phyloP scores from a whole-genome alignment of 305 asterid species.

The Fraxinus angustifolia region DNA sequence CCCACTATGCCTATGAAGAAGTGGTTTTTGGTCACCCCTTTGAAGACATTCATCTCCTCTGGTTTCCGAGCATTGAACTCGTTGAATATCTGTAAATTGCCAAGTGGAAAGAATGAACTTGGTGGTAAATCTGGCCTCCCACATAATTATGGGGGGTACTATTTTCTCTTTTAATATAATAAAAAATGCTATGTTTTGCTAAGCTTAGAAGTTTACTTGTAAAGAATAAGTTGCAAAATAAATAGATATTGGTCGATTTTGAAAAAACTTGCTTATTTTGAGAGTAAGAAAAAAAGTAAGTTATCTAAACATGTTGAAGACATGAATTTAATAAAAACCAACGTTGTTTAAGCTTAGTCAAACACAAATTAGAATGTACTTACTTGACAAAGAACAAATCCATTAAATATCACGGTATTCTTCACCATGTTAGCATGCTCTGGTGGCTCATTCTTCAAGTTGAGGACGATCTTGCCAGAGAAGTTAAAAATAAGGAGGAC shows the following conservation, averaged over 20 bases:
- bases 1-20: conserved; percentile 76
- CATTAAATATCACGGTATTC: conserved; percentile 73
- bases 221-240: no score
- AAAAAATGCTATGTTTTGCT: neutral
- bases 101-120: neutral
- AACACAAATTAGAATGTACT: conserved; percentile 33
- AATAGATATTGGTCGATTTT: no score
- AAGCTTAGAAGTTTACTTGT: neutral
- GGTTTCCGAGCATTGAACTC: conserved; percentile 90
- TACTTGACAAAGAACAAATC: conserved; percentile 94
- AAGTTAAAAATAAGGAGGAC: conserved; percentile 75
- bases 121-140: neutral
- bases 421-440: conserved; percentile 63
- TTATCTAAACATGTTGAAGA: neutral
- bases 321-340: no score
- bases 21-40: conserved; percentile 74
- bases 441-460: conserved; percentile 37
- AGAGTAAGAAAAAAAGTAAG: no score
- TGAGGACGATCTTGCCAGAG: conserved; percentile 53
- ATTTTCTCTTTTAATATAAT: neutral
- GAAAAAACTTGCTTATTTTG: no score
- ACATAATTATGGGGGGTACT: neutral
- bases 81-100: conserved; percentile 61
- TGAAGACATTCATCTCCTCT: conserved; percentile 70
- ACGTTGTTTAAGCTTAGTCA: neutral